phyloP scores from a whole-genome alignment of 129 eudicot species.

The Mikania micrantha region DNA sequence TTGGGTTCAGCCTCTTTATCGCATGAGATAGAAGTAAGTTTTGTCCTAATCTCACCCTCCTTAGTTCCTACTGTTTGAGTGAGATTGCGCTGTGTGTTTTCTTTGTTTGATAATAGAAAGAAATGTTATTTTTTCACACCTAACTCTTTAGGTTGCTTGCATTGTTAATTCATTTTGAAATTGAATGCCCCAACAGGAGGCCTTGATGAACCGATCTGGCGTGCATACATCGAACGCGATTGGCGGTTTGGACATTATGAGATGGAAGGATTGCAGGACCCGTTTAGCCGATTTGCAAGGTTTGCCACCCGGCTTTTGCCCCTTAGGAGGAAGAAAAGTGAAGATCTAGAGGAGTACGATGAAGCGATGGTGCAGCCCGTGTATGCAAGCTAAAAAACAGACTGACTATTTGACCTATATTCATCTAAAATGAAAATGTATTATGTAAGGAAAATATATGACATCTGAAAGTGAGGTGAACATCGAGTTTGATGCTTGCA shows the following conservation, averaged over 20 bases:
- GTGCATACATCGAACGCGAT: conserved; percentile 63
- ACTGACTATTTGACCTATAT: not conserved
- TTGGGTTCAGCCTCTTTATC: no score
- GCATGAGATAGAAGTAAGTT: no score
- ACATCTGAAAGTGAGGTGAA: not conserved
- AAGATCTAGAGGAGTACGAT: conserved; percentile 34
- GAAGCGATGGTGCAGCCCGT: conserved; percentile 41
- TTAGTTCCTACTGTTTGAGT: no score
- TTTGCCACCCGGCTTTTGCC: conserved; percentile 39
- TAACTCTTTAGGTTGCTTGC: conserved; percentile 7
- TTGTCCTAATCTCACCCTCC: no score
- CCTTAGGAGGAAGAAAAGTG: conserved; percentile 36
- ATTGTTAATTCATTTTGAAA: not conserved
- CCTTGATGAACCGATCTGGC: conserved; percentile 69
- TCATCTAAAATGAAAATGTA: not conserved
- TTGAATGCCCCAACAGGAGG: conserved; percentile 52
- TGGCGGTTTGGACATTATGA: conserved; percentile 97
- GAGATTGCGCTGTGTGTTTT: no score
- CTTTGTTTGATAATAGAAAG: not conserved
- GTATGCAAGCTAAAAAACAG: not conserved
- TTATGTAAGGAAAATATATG: not conserved
- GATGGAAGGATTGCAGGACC: conserved; percentile 95
- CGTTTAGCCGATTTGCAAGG: conserved; percentile 67
- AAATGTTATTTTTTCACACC: not conserved
- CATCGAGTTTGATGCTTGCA: not conserved